phyloP scores from a whole-genome alignment of 2,329 filamentous ascomycete species.

The Colletotrichum paranaense region DNA sequence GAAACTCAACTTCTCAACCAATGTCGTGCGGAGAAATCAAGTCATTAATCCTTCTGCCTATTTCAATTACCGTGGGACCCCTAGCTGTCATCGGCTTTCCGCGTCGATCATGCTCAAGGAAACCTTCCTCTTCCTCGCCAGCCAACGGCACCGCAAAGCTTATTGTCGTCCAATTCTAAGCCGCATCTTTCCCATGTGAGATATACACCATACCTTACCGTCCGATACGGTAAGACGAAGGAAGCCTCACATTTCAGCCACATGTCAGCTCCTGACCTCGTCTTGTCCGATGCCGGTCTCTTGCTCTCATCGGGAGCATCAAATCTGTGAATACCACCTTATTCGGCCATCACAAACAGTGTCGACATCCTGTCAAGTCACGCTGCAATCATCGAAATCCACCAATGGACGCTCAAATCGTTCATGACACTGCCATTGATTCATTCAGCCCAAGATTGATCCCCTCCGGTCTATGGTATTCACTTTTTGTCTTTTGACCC shows the following conservation, averaged over 20 bases:
- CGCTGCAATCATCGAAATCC: not conserved
- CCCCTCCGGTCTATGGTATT: conserved; percentile 34
- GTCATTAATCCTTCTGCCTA: not conserved
- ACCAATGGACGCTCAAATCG: not conserved
- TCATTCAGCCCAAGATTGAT: conserved; percentile 33
- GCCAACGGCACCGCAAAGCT: not conserved
- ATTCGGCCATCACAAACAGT: too few relatives aligned
- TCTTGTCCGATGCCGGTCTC: not conserved
- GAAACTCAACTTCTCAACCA: not conserved
- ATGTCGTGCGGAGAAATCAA: conserved; percentile 18
- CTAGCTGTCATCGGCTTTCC: not conserved
- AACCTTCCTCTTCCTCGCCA: not conserved
- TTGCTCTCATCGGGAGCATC: not conserved
- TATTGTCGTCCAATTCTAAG: not conserved
- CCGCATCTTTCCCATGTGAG: not conserved
- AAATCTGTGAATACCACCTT: not conserved
- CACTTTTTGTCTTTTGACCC: conserved; percentile 3
- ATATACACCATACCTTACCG: not conserved
- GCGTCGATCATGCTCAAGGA: not conserved
- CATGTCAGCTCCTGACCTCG: not conserved
- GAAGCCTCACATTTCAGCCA: not conserved
- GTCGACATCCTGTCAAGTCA: not conserved
- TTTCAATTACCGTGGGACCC: not conserved
- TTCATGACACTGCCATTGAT: conserved; percentile 34
- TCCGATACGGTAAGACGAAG: not conserved